phyloP scores from a whole-genome alignment of 768 basidiomycete genomes.

The Psilocybe cyanescens region DNA sequence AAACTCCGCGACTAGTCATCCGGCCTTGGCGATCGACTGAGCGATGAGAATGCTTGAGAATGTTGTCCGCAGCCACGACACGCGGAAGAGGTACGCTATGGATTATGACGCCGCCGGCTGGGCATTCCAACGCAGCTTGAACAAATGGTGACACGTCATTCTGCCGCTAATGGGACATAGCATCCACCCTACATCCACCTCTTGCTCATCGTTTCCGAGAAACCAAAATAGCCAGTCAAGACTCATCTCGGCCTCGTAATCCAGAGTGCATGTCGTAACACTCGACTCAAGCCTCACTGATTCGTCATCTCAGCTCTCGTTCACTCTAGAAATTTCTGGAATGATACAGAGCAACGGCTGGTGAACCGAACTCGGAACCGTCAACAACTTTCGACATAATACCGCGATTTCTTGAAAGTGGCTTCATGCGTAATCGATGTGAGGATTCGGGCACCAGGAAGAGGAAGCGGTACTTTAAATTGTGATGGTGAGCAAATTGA shows the following conservation, averaged over 20 bases:
- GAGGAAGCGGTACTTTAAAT: too few relatives aligned
- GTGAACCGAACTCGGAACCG: background rate
- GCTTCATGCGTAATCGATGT: background rate
- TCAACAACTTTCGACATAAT: background rate
- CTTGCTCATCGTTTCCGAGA: background rate
- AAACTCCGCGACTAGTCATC: background rate
- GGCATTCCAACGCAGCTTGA: background rate
- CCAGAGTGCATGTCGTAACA: background rate
- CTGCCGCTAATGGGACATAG: background rate
- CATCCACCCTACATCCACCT: too few relatives aligned
- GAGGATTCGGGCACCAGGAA: too few relatives aligned
- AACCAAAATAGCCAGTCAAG: background rate
- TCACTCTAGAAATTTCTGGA: background rate
- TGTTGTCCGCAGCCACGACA: background rate
- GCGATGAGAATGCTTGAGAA: background rate
- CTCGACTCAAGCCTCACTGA: background rate
- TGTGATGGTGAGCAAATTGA: too few relatives aligned
- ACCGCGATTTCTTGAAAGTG: background rate
- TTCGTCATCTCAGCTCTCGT: background rate
- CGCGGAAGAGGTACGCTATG: background rate
- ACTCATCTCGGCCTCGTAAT: background rate
- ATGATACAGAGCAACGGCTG: background rate
- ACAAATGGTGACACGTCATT: background rate
- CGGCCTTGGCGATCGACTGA: conserved; percentile 4
- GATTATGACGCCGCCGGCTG: background rate